Conservation (phyloP, 176 grass and related monocot species). For the Dactylis glomerata region DNA sequence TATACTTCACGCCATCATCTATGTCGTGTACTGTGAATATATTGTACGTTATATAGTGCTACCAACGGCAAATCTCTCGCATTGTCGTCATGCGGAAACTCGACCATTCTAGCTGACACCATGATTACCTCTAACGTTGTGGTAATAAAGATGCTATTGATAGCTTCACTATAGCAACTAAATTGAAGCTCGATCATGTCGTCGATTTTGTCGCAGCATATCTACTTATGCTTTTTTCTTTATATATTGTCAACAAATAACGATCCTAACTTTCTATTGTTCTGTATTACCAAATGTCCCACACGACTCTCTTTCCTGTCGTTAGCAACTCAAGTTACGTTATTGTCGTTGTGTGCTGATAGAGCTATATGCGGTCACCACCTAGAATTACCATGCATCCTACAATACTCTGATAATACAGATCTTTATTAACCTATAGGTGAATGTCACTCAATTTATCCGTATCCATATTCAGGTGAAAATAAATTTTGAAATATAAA, state of each 20-base stretch:
- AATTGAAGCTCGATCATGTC: neutral
- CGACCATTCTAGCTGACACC: neutral
- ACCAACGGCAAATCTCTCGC: neutral
- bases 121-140: neutral
- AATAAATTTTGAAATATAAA: neutral
- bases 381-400: too few relatives aligned
- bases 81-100: neutral
- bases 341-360: neutral
- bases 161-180: neutral
- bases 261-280: too few relatives aligned
- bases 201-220: neutral
- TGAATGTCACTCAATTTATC: neutral
- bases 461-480: neutral
- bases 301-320: neutral
- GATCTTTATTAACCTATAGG: neutral
- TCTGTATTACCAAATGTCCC: neutral
- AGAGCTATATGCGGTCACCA: neutral
- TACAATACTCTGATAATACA: neutral
- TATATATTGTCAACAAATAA: neutral
- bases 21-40: neutral
- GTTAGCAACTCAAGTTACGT: neutral
- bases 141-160: too few relatives aligned
- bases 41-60: too few relatives aligned
- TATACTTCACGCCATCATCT: neutral
- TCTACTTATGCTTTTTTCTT: neutral